A percentile compares a stretch with the other conserved stretches of the same genome.
Conservation (phyloP, 1,284 basidiomycete genomes). For the Lentinula novae-zelandiae region DNA sequence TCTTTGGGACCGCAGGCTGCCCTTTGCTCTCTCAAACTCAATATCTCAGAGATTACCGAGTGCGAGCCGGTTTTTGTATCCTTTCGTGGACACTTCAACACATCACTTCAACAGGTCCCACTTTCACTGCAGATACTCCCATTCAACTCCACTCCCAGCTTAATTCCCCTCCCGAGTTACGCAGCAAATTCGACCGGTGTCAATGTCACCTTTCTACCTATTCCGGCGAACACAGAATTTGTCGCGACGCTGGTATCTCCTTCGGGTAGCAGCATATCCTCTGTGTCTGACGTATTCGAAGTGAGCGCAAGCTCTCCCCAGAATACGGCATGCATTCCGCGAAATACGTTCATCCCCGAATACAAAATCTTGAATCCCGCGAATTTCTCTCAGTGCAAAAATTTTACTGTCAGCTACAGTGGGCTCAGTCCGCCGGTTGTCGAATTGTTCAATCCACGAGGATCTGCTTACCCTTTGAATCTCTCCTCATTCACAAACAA, state of each 20-base stretch:
- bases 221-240: slow-evolving; percentile 45
- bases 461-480: slow-evolving; percentile 36
- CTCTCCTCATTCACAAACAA: slow-evolving; percentile 18
- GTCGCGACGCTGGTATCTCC: slow-evolving; percentile 53
- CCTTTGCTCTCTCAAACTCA: slow-evolving; percentile 39
- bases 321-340: slow-evolving; percentile 40
- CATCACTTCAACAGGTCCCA: slow-evolving; percentile 29
- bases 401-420: slow-evolving; percentile 42
- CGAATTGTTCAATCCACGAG: slow-evolving; percentile 42
- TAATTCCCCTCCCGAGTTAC: slow-evolving; percentile 42
- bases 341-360: slow-evolving; percentile 18
- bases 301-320: slow-evolving; percentile 33
- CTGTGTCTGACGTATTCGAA: slow-evolving; percentile 46
- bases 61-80: slow-evolving; percentile 48
- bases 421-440: slow-evolving; percentile 35
- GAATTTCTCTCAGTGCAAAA: slow-evolving; percentile 45
- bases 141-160: slow-evolving; percentile 44
- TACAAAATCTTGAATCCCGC: slow-evolving; percentile 23
- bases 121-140: slow-evolving; percentile 51
- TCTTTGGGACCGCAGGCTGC: slow-evolving; percentile 45
- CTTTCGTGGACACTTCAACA: slow-evolving; percentile 34
- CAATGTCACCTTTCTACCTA: slow-evolving; percentile 48
- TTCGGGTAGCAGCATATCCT: slow-evolving; percentile 31
- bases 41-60: slow-evolving; percentile 48
- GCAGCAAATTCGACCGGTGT: slow-evolving; percentile 36